Conservation (phyloP, 495 filamentous ascomycete genomes). For the Pseudotulostoma volvatum region DNA sequence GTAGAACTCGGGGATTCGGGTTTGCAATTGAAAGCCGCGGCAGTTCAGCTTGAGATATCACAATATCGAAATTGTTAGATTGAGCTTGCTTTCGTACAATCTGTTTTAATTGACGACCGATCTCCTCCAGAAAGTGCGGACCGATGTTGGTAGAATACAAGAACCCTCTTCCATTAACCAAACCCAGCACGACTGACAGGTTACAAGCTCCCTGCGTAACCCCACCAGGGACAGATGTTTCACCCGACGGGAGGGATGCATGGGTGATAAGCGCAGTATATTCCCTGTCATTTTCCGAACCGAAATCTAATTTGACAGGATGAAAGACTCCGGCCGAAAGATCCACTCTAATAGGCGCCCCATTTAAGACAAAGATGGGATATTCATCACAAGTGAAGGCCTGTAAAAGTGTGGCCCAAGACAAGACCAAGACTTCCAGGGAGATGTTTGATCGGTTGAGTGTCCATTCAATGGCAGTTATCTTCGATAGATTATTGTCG, state of each 20-base stretch:
- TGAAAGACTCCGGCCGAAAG: constrained; percentile 12
- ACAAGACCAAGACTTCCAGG: constrained; percentile 14
- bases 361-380: constrained; percentile 21
- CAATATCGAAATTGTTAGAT: constrained; percentile 6
- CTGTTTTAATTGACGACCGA: constrained; percentile 13
- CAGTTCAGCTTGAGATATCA: constrained; percentile 6
- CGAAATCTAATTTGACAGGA: constrained; percentile 6
- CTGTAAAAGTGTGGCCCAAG: constrained; percentile 25
- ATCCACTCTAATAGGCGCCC: constrained; percentile 17
- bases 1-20: constrained; percentile 30
- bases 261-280: constrained; percentile 9
- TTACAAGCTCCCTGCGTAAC: constrained; percentile 3
- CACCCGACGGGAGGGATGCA: background rate
- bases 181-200: constrained; percentile 12
- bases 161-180: constrained; percentile 8
- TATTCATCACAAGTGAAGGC: constrained; percentile 21
- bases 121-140: constrained; percentile 9
- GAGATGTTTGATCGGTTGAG: constrained; percentile 9
- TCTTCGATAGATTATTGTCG: constrained; percentile 5
- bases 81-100: constrained; percentile 10
- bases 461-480: constrained; percentile 10
- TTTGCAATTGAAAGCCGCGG: constrained; percentile 45
- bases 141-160: constrained; percentile 15
- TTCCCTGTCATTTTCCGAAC: constrained; percentile 1
- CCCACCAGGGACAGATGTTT: no score